Evolutionary conservation across 192 early-diverging fungal genomes (phyloP), one percentile per base, ranked within the genome.

Genomic region (Mortierella antarctica): DNA sequence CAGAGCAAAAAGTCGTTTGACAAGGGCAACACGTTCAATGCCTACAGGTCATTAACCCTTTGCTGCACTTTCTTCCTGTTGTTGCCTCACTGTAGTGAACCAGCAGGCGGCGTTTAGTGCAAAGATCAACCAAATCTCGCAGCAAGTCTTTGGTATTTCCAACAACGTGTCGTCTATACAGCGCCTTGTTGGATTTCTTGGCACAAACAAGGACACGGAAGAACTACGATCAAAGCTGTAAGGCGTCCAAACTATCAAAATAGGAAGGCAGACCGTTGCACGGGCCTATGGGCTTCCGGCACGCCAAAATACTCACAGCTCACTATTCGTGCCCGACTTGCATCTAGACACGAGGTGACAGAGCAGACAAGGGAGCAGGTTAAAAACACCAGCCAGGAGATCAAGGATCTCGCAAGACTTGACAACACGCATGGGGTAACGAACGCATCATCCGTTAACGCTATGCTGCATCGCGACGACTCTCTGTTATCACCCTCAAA

Each of bases 61-160:
- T 44, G 8, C 2, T n/a, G 7, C 41, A 58, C 18, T 31, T 6
- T 42, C 23, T 46, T n/a, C 21, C 21, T 62, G 5, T 41, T n/a
- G 9, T 62, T 45, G 7, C 47, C 1, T 41, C 12, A 62, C 10
- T 46, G 11, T 18, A 18, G 47, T 9, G n/a, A 14, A 62, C 11
- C 54, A 55, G 65, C 46, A 23, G 49, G 61, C 54, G n/a, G 67
- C 62, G 2, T 70, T 70, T 23, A 56, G 39, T 53, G 64, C 63
- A 11, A 58, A 45, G 15, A 45, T 68, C 40, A 92, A 93, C 45
- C 86, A 88, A 62, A 87, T 95, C 12, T 96, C 95, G 13, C 92
- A 95, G 67, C 88, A 93, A 70, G 89, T 98, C 44, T 97, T 96
- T 82, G 86, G 87, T 48, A 95, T 98, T 65, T 95, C 94, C 55